Percentiles rank a stretch among this genome's conserved stretches.
phyloP scores from a whole-genome alignment of 2,329 filamentous ascomycete genomes.

The Pseudogymnoascus sp. region DNA sequence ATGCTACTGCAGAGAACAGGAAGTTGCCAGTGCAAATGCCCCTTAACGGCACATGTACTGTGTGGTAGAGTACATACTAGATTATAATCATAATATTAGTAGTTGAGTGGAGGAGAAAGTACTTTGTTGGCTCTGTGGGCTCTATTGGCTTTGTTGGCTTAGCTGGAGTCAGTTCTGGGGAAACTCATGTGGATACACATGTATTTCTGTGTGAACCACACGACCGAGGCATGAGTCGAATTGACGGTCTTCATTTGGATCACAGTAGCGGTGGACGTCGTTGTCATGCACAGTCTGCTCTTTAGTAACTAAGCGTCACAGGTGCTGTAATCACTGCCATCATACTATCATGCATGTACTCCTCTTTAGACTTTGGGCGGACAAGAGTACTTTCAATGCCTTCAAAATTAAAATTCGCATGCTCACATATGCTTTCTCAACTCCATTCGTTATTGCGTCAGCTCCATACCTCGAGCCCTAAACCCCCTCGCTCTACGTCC shows the following conservation, averaged over 20 bases:
- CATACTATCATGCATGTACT: neutral
- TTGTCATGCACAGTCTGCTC: neutral
- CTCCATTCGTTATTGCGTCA: neutral
- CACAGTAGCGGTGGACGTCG: neutral
- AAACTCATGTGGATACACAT: neutral
- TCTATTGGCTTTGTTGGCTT: too few species aligned
- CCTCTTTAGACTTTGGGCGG: neutral
- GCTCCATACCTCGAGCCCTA: neutral
- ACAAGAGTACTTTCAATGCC: neutral
- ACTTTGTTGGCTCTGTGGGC: too few species aligned
- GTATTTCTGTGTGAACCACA: neutral
- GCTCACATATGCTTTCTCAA: neutral
- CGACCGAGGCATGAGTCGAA: neutral
- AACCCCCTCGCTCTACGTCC: constrained; percentile 37
- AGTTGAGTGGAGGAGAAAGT: neutral
- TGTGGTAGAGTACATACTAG: neutral
- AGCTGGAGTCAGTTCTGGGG: neutral
- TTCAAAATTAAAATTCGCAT: neutral
- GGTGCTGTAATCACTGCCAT: neutral
- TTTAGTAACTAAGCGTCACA: neutral
- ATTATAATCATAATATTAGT: too few species aligned
- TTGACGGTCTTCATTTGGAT: neutral
- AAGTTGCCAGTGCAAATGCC: neutral
- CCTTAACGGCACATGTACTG: neutral
- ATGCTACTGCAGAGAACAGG: constrained; percentile 1